Evolutionary conservation across 2,329 filamentous ascomycete species (phyloP).

Genomic region (Fusarium citri): DNA sequence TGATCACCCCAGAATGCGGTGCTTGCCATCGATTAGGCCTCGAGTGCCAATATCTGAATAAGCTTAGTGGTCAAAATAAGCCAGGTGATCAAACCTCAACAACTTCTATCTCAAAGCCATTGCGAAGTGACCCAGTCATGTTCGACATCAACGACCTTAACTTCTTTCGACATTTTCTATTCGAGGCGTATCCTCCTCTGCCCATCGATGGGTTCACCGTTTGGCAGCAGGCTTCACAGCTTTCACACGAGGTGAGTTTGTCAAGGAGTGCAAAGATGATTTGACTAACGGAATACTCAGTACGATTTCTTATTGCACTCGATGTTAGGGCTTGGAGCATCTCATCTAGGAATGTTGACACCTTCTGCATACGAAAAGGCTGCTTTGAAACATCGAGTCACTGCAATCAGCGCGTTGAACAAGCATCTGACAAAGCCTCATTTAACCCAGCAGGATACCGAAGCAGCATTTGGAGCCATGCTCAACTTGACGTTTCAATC

Average conservation of each 20-base stretch:
- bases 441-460: constrained; percentile 48
- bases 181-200: constrained; percentile 57
- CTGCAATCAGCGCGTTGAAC: constrained; percentile 54
- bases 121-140: constrained; percentile 37
- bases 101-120: constrained; percentile 20
- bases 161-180: constrained; percentile 65
- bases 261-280: neutral
- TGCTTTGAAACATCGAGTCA: constrained; percentile 53
- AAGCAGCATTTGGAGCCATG: constrained; percentile 54
- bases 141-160: constrained; percentile 60
- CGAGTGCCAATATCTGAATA: constrained; percentile 50
- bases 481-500: constrained; percentile 55
- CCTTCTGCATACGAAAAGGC: constrained; percentile 39
- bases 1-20: constrained; percentile 51
- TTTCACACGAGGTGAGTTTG: constrained; percentile 52
- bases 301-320: constrained; percentile 57
- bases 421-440: constrained; percentile 46
- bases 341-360: constrained; percentile 50
- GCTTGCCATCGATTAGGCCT: constrained; percentile 53
- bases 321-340: constrained; percentile 56
- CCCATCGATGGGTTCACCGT: constrained; percentile 52
- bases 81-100: neutral
- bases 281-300: constrained; percentile 31
- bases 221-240: constrained; percentile 53
- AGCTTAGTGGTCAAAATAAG: constrained; percentile 2